Conservation (phyloP, 768 basidiomycete species). For the Kwoniella mangroviensis region DNA sequence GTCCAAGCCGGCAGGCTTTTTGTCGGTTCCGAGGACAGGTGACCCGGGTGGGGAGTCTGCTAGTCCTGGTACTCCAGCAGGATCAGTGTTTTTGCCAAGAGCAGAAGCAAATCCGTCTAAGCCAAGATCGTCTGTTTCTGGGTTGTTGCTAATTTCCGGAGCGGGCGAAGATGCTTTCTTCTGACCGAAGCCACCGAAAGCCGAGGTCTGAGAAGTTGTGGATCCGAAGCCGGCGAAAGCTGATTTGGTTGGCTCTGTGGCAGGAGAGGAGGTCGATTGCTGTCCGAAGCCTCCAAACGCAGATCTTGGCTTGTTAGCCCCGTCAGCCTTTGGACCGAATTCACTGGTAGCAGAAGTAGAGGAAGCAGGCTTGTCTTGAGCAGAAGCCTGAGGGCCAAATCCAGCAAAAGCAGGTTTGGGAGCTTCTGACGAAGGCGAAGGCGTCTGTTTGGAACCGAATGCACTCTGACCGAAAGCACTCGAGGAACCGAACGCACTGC, state of each 20-base stretch:
- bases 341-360: constrained; percentile 1
- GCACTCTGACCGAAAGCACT: constrained; percentile 41
- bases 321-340: constrained; percentile 1
- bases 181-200: constrained; percentile 24
- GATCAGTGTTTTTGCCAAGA: constrained; percentile 28
- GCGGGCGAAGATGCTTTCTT: neutral
- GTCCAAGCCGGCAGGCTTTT: constrained; percentile 32
- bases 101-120: constrained; percentile 49
- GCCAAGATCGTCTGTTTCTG: constrained; percentile 37
- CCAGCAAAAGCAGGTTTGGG: constrained; percentile 28
- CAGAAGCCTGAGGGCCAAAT: constrained; percentile 32
- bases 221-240: constrained; percentile 3
- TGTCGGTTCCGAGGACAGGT: constrained; percentile 18
- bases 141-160: neutral
- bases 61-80: constrained; percentile 36
- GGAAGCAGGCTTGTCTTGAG: constrained; percentile 15
- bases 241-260: constrained; percentile 15
- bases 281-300: constrained; percentile 14
- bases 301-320: constrained; percentile 11
- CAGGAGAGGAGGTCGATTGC: constrained; percentile 2
- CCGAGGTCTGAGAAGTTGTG: constrained; percentile 4
- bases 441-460: constrained; percentile 8
- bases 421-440: constrained; percentile 11
- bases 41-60: constrained; percentile 46
- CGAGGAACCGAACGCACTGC: constrained; percentile 29